Base-by-base conservation (phyloP, 1,284 basidiomycete species). In the Malassezia obtusa region DNA sequence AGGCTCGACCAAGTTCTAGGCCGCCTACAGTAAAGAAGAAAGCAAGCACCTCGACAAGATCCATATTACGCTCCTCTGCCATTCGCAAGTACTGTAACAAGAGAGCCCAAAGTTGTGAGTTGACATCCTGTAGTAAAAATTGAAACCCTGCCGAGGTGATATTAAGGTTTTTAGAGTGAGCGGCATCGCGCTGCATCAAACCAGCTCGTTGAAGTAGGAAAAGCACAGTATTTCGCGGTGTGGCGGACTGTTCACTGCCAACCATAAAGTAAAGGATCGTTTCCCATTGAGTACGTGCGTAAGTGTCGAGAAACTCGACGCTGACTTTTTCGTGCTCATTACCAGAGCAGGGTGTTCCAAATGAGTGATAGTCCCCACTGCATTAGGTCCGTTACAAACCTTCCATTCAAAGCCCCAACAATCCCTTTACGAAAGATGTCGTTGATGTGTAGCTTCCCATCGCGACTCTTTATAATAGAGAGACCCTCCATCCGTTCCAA, bases 241-340 rank as follows among this genome's bases (percentile, higher is more conserved):
- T 81, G n/a, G 82, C 76, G 60, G 75, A 74, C 1, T 77, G 86
- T 8, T 86, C 86, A 25, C 89, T 91, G 2, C 90, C 91, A 1
- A 99, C 94, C 91, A 99, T 95, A 74, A 88, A 98, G 76, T 96
- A 91, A 47, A 96, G 79, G 64, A 98, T 94, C 0, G 87, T 88
- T 81, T 99, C 94, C 91, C 94, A 99, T 53, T 87, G 82, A 61
- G 88, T 84, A 33, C 91, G 79, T 1, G 92, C 90, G 68, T 89
- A 90, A 19, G 80, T 78, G 71, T 95, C 88, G 25, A 95, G 77
- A 17, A 79, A 80, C 33, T 85, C 84, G 1, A 84, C 75, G 32
- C 78, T 78, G 54, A 79, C 79, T 15, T 60, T 63, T 48, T 61
- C 64, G 49, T 65, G 60, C 19, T 62, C 58, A 0, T 57, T 63